These are phyloP conservation scores for Hirschfeldia incana DNA, from an alignment of 345 rosid genomes.

Conservation along the genomic window DNA sequence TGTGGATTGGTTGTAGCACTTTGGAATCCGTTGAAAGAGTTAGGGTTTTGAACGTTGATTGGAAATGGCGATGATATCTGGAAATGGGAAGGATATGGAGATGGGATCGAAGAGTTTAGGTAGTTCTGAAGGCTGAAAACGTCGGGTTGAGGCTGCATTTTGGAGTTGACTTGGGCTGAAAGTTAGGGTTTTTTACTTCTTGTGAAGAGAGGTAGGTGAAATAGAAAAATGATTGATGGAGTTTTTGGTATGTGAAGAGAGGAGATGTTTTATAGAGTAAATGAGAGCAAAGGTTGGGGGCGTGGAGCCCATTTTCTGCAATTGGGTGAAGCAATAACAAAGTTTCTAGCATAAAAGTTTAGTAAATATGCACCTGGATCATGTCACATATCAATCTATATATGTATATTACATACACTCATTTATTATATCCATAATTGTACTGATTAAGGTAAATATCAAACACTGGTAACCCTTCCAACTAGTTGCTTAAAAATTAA, in stretches of 20 bases:
- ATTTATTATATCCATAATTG: constrained; percentile 15
- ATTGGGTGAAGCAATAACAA: constrained; percentile 31
- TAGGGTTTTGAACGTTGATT: constrained; percentile 32
- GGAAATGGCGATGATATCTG: constrained; percentile 39
- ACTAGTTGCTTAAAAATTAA: not conserved
- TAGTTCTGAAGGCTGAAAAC: constrained; percentile 49
- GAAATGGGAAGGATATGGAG: constrained; percentile 50
- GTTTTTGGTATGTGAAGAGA: constrained; percentile 27
- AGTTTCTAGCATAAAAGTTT: constrained; percentile 11
- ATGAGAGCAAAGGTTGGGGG: not conserved
- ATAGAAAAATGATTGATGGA: not conserved
- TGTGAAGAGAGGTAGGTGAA: constrained; percentile 13
- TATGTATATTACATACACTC: not conserved
- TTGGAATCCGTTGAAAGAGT: constrained; percentile 39
- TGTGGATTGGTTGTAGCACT: constrained; percentile 39
- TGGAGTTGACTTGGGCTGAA: constrained; percentile 17
- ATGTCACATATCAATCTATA: constrained; percentile 15
- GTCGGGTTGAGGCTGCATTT: constrained; percentile 39
- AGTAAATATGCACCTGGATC: constrained; percentile 16
- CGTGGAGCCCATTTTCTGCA: constrained; percentile 27
- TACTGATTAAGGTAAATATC: constrained; percentile 19
- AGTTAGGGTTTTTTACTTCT: constrained; percentile 18
- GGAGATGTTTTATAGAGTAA: constrained; percentile 28
- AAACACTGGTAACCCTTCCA: not conserved
- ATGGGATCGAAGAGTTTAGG: constrained; percentile 36